Percentiles rank a stretch among this genome's conserved stretches.
Conservation (phyloP, 768 basidiomycete species). For the Gyrodon lividus region DNA sequence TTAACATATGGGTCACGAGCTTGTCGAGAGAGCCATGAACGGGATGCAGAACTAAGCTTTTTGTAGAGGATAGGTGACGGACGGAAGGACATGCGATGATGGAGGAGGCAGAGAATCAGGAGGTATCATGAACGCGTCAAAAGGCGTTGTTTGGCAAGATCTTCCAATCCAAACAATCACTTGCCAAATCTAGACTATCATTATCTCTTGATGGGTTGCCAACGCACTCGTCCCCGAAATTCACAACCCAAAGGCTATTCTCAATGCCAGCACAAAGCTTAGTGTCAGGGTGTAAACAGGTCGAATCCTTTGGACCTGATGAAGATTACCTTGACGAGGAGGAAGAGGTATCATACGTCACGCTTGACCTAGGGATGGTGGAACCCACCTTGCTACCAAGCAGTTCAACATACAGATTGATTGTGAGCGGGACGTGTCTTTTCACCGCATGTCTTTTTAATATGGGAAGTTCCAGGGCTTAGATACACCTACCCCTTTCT, state of each 20-base stretch:
- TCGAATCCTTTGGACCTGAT: slow-evolving; percentile 65
- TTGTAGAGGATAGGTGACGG: slow-evolving; percentile 28
- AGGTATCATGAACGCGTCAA: background rate
- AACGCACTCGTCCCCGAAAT: background rate
- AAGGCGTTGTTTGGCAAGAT: slow-evolving; percentile 15
- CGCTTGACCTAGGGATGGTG: slow-evolving; percentile 67
- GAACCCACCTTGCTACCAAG: slow-evolving; percentile 77
- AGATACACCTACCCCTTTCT: slow-evolving; percentile 72
- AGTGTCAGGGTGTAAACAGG: slow-evolving; percentile 63
- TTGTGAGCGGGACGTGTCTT: slow-evolving; percentile 45
- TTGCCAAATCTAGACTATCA: background rate
- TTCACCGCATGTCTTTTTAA: background rate
- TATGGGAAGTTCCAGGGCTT: slow-evolving; percentile 49
- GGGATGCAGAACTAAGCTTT: slow-evolving; percentile 43
- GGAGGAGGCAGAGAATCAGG: background rate
- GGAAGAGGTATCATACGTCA: slow-evolving; percentile 62
- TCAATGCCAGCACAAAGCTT: slow-evolving; percentile 30
- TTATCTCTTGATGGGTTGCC: too few relatives aligned
- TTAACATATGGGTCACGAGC: slow-evolving; percentile 70
- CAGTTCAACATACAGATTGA: slow-evolving; percentile 66
- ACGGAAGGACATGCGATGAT: slow-evolving; percentile 34
- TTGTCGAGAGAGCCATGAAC: slow-evolving; percentile 69
- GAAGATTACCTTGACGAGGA: slow-evolving; percentile 60
- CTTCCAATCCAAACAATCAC: slow-evolving; percentile 28
- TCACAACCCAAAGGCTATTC: too few relatives aligned